Base-by-base conservation (phyloP, 768 basidiomycete species). In the Naematelia encephala region DNA sequence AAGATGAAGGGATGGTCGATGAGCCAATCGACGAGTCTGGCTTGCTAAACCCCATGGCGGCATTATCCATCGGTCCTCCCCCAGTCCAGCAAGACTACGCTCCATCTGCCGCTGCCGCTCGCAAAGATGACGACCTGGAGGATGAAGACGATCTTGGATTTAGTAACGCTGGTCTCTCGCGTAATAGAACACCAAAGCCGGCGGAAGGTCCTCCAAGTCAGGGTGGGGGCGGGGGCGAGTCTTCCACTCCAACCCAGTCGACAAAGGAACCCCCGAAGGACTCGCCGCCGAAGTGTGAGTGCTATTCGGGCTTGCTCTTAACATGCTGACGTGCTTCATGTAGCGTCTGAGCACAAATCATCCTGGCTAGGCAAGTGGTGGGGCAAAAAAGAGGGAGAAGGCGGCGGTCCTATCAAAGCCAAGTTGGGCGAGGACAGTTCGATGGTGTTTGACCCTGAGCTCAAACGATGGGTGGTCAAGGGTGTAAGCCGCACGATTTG, bases 381-480 rank as follows among this genome's bases (percentile, higher is more conserved):
- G 86, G 74, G 74, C 55, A 88, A 83, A 68, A 84, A 85, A 51
- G 76, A 76, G 5, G 79, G 81, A 16, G 86, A 87, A 14, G 64
- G 80, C 4, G 62, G 68, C 10, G 90, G 82, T 8, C 92, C 94
- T 1, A 79, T 94, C 57, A 89, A 86, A 72, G 96, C 94, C 19
- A 98, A 87, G 67, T 83, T 99, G 23, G 96, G 96, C 5, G 91
- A 98, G 66, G 85, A 92, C 73, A 91, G 80, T 25, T 81, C 85
- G 25, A 94, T 98, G 80, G 88, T 90, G 70, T 99, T 89, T 73
- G 96, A 99, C 73, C 86, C 88, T 68, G 91, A 96, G n/a, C 82
- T 87, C 60, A 92, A 93, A 75, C 84, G 88, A 62, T 99, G 96
- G 96, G 86, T 99, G 25, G 92, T 96, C 76, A 93, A 88, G 78